A percentile compares a stretch with the other conserved stretches of the same genome.
Evolutionary conservation across 352 stramenopile species (phyloP).

Genomic region (Phytophthora pluvialis): DNA sequence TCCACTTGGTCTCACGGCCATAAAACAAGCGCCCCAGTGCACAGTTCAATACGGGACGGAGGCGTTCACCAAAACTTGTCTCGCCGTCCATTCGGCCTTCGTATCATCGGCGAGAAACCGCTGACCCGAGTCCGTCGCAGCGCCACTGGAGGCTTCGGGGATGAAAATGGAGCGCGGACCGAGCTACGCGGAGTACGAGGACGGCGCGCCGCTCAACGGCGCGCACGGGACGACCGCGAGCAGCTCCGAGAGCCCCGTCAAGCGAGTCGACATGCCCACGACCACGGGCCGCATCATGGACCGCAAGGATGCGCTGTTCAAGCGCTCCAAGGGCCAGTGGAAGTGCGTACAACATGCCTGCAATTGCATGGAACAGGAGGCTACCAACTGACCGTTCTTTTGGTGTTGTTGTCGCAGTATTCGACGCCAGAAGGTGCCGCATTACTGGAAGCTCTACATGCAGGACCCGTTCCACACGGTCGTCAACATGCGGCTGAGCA

Average conservation of each 20-base stretch:
- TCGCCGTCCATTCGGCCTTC: conserved; percentile 18
- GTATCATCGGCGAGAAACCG: conserved; percentile 19
- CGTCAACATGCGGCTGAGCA: conserved; percentile 83
- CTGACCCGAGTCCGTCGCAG: not conserved
- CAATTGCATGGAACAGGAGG: not conserved
- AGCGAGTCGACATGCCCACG: conserved; percentile 34
- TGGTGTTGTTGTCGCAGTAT: conserved; percentile 52
- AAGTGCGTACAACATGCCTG: conserved; percentile 50
- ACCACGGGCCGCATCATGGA: conserved; percentile 76
- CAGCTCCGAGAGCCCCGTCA: conserved; percentile 29
- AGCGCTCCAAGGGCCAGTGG: conserved; percentile 80
- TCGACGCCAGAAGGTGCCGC: conserved; percentile 71
- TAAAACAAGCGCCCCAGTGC: not conserved
- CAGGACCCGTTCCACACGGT: conserved; percentile 86
- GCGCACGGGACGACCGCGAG: conserved; percentile 14
- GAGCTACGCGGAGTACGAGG: conserved; percentile 60
- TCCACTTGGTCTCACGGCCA: conserved; percentile 13
- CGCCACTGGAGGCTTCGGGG: not conserved
- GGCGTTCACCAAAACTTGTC: not conserved
- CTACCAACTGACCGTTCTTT: conserved; percentile 5
- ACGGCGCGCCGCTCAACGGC: conserved; percentile 20
- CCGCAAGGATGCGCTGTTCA: conserved; percentile 63
- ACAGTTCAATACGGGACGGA: conserved; percentile 13
- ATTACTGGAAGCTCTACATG: conserved; percentile 88
- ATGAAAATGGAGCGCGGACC: conserved; percentile 57